Percentiles rank a stretch among this genome's conserved stretches.
phyloP scores from a whole-genome alignment of 164 flowering plant species.

The Nymphaea colorata region DNA sequence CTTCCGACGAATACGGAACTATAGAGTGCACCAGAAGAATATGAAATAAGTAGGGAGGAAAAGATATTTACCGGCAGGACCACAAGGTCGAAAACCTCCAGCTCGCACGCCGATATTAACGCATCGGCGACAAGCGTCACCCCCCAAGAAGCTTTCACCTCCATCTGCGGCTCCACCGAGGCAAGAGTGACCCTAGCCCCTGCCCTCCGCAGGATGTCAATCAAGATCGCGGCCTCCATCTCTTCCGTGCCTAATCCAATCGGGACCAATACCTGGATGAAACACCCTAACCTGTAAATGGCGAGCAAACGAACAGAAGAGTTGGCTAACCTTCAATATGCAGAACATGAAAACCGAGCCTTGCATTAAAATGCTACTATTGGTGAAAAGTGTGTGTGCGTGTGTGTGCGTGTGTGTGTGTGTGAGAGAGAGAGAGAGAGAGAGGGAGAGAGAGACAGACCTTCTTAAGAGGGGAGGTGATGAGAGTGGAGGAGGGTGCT shows the following conservation, averaged over 20 bases:
- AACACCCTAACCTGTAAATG: background rate
- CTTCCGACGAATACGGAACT: too few relatives aligned
- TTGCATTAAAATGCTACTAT: too few relatives aligned
- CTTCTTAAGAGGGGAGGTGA: conserved; percentile 27
- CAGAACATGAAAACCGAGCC: too few relatives aligned
- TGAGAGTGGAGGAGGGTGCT: background rate
- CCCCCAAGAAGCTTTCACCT: conserved; percentile 57
- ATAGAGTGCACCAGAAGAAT: background rate
- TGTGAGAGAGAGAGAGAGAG: background rate
- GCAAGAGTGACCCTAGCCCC: conserved; percentile 80
- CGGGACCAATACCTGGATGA: conserved; percentile 65
- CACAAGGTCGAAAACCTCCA: conserved; percentile 61
- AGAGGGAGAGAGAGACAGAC: conserved; percentile 10
- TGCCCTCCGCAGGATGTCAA: conserved; percentile 72
- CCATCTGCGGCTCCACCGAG: conserved; percentile 74
- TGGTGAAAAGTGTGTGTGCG: too few relatives aligned
- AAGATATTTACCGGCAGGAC: conserved; percentile 59
- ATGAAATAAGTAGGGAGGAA: background rate
- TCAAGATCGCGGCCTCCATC: conserved; percentile 75
- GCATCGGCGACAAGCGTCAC: conserved; percentile 67
- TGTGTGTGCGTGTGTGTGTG: background rate
- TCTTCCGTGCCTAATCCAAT: conserved; percentile 83
- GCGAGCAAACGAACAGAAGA: background rate
- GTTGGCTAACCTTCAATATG: background rate
- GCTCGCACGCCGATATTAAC: conserved; percentile 40